Evolutionary conservation across 495 filamentous ascomycete species (phyloP).

Genomic region (Penicillium soppii): DNA sequence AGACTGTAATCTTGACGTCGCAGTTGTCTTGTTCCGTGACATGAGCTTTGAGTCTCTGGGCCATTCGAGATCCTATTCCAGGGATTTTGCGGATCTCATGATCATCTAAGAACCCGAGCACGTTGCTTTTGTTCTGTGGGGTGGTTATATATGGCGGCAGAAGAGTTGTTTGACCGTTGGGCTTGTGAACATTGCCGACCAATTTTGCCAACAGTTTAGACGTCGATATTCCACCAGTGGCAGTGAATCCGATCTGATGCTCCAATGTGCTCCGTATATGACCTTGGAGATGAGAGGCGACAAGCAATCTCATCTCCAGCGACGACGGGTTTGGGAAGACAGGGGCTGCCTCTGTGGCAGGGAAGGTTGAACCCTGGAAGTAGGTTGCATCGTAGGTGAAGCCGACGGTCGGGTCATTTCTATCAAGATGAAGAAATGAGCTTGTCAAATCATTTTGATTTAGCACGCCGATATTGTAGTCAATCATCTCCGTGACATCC

Average conservation of each 20-base stretch:
- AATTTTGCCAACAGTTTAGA: conserved; percentile 84
- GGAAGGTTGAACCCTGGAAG: conserved; percentile 59
- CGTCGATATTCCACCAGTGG: conserved; percentile 83
- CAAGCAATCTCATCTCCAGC: conserved; percentile 54
- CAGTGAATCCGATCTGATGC: conserved; percentile 77
- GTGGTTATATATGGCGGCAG: conserved; percentile 56
- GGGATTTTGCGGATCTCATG: conserved; percentile 82
- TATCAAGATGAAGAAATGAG: conserved; percentile 81
- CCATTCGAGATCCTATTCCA: conserved; percentile 78
- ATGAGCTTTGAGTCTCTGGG: conserved; percentile 64
- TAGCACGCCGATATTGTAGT: conserved; percentile 71
- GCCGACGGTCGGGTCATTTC: conserved; percentile 71
- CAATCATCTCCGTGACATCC: conserved; percentile 82
- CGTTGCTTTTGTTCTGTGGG: conserved; percentile 41
- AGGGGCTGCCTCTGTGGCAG: conserved; percentile 18
- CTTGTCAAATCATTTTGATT: conserved; percentile 61
- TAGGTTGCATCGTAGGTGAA: conserved; percentile 72
- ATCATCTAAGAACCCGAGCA: conserved; percentile 67
- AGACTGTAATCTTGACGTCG: conserved; percentile 60
- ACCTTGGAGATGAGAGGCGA: conserved; percentile 73
- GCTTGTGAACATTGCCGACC: conserved; percentile 81
- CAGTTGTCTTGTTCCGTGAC: conserved; percentile 49
- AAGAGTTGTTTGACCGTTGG: conserved; percentile 80
- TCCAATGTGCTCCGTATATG: conserved; percentile 72
- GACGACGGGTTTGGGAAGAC: conserved; percentile 6